Percentiles rank a stretch among this genome's conserved stretches.
phyloP scores from a whole-genome alignment of 2,329 filamentous ascomycete genomes.

The Aureobasidium musti region DNA sequence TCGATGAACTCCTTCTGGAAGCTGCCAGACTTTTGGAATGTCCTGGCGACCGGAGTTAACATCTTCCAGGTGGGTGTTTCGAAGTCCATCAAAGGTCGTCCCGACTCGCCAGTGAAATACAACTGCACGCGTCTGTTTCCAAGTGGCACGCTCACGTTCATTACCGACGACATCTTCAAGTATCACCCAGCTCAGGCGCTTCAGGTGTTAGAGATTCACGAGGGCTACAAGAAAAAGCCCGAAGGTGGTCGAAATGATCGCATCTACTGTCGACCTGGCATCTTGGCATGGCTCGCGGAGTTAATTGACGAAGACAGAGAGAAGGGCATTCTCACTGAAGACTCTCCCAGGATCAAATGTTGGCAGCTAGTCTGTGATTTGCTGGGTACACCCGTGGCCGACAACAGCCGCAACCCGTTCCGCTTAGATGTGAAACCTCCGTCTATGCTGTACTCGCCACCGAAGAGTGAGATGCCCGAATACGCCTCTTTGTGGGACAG shows the following conservation, averaged over 20 bases:
- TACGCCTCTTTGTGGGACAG: conserved; percentile 35
- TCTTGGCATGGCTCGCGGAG: conserved; percentile 37
- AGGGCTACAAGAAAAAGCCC: conserved; percentile 37
- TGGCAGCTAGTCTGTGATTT: conserved; percentile 36
- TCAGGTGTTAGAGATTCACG: conserved; percentile 43
- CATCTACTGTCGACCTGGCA: conserved; percentile 37
- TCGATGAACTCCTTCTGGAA: conserved; percentile 28
- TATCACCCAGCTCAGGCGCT: conserved; percentile 43
- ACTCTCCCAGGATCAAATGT: conserved; percentile 32
- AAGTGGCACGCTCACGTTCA: conserved; percentile 45
- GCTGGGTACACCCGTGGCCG: not conserved
- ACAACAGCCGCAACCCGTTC: not conserved
- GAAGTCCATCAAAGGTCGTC: not conserved
- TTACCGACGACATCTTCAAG: conserved; percentile 50
- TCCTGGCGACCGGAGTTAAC: conserved; percentile 17
- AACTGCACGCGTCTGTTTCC: conserved; percentile 43
- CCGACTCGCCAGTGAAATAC: conserved; percentile 30
- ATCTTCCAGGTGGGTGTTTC: conserved; percentile 29
- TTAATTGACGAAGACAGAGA: conserved; percentile 31
- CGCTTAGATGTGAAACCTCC: not conserved
- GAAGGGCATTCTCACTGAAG: conserved; percentile 29
- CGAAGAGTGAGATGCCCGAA: conserved; percentile 32
- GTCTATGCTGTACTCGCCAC: conserved; percentile 22
- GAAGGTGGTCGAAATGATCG: conserved; percentile 34
- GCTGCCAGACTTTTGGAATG: conserved; percentile 31